Conservation (phyloP, 371 early-diverging fungal genomes). For the Rhizopus delemar region DNA sequence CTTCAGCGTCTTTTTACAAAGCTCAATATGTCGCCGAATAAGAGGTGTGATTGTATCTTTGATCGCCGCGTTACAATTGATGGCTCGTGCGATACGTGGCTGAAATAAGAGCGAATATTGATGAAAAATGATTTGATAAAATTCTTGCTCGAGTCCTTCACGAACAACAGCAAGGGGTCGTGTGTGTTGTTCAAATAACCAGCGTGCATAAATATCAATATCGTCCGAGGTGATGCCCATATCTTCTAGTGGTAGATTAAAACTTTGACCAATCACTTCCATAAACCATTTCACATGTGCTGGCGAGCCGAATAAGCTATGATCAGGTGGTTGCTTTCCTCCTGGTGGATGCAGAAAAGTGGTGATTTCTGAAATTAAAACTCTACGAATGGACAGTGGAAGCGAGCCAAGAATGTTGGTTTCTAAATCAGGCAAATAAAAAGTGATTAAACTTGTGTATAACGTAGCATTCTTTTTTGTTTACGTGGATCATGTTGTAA, state of each 20-base stretch:
- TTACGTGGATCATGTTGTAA: conserved; percentile 71
- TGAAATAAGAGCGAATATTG: conserved; percentile 76
- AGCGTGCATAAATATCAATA: conserved; percentile 69
- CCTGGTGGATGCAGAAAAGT: conserved; percentile 51
- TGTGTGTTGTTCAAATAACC: conserved; percentile 70
- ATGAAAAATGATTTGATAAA: conserved; percentile 68
- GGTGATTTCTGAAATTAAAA: conserved; percentile 66
- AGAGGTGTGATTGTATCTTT: conserved; percentile 43
- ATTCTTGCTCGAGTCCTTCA: conserved; percentile 46
- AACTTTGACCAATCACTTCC: conserved; percentile 84
- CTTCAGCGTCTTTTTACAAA: conserved; percentile 73
- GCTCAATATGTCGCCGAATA: conserved; percentile 63
- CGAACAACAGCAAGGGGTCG: conserved; percentile 63
- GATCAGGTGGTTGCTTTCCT: conserved; percentile 48
- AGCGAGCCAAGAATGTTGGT: conserved; percentile 66
- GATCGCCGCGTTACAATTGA: conserved; percentile 10
- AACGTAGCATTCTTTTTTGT: background rate
- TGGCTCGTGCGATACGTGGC: conserved; percentile 45
- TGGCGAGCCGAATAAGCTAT: conserved; percentile 58
- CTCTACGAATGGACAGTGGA: conserved; percentile 65
- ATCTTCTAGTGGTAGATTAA: conserved; percentile 78
- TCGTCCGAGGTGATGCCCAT: conserved; percentile 66
- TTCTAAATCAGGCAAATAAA: conserved; percentile 40
- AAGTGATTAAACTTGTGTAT: too few relatives aligned
- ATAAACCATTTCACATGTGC: conserved; percentile 83